Percentiles rank a stretch among this genome's conserved stretches.
Evolutionary conservation across 495 filamentous ascomycete species (phyloP).

Genomic region (Echria macrotheca): DNA sequence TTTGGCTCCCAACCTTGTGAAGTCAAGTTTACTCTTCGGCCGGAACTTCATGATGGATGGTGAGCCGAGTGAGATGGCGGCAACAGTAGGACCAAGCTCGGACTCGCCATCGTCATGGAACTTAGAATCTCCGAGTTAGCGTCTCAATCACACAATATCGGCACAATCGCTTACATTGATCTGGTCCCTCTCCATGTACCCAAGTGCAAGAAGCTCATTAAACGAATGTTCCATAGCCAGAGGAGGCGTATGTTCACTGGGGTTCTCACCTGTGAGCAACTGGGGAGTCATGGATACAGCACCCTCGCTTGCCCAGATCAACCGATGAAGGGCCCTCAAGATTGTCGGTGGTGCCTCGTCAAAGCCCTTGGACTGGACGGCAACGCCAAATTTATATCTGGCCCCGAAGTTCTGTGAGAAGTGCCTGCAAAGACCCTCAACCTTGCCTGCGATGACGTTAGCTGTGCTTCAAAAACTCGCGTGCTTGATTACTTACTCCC

Average conservation of each 20-base stretch:
- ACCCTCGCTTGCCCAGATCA: constrained; percentile 59
- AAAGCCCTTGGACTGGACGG: constrained; percentile 59
- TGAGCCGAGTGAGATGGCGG: constrained; percentile 68
- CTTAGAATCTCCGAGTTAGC: constrained; percentile 31
- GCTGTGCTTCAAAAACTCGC: too few species aligned
- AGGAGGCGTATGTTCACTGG: constrained; percentile 11
- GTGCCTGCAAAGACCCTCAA: constrained; percentile 55
- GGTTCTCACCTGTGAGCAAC: constrained; percentile 6
- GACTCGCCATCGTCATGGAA: constrained; percentile 84
- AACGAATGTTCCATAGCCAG: constrained; percentile 36
- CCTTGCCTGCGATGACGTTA: constrained; percentile 27
- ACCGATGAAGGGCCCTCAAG: constrained; percentile 50
- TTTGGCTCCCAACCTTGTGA: constrained; percentile 27
- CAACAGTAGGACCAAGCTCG: constrained; percentile 68
- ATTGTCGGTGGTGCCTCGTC: constrained; percentile 53
- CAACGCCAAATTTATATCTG: constrained; percentile 75
- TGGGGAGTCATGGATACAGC: constrained; percentile 31
- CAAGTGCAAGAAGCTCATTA: constrained; percentile 73
- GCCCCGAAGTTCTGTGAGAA: constrained; percentile 74
- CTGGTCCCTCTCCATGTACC: constrained; percentile 64
- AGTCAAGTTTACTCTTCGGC: constrained; percentile 54
- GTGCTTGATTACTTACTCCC: constrained; percentile 20
- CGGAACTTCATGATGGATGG: constrained; percentile 63
- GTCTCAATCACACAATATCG: neutral
- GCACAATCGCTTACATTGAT: constrained; percentile 54